Base-by-base conservation (phyloP, 106 monocot genomes). In the Acanthochlamys bracteata region DNA sequence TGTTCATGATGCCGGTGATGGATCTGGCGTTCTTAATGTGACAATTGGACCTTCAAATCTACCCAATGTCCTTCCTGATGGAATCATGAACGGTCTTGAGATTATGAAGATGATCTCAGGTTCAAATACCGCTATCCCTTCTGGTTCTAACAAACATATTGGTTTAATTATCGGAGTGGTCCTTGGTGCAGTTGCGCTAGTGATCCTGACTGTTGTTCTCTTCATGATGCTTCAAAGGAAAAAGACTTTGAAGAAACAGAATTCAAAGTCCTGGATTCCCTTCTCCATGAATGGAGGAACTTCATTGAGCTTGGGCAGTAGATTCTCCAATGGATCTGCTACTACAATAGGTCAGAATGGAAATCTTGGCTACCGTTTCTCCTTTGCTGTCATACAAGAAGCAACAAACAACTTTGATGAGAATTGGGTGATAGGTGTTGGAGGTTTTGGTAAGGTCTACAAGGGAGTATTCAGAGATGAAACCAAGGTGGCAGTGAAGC, bases 381-480 rank as follows among this genome's bases (percentile, higher is more conserved):
- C 77, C 33, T 81, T 89, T 25, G 42, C 39, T 6, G 81, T 78
- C 58, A 47, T 89, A 57, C 75, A 78, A 26, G 88, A 89, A 23
- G 87, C 87, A 14, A 89, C 84, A 13, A 73, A 78, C 58, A 81
- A 71, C 24, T 89, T 89, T 46, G 84, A 84, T 60, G 88, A 89
- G 75, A 70, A 65, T 46, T 75, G 78, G 80, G 84, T 89, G 15
- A 81, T 89, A n/a, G 88, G 88, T 25, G 77, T 89, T 0, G 88
- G 88, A 46, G 88, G 88, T 23, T 89, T 89, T 42, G 88, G 88
- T 10, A 89, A 89, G 68, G 88, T 89, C 15, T 89, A 89, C 64
- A 89, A 73, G 63, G 88, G 88, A 26, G 61, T 53, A n/a, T 61
- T 89, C 12, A 75, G 64, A 39, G 88, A 81, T 46, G 88, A 75